Evolutionary conservation across 176 grass and related monocot species (phyloP), one percentile per base, ranked within the genome.

Genomic region (Hsuehochloa calcarea): DNA sequence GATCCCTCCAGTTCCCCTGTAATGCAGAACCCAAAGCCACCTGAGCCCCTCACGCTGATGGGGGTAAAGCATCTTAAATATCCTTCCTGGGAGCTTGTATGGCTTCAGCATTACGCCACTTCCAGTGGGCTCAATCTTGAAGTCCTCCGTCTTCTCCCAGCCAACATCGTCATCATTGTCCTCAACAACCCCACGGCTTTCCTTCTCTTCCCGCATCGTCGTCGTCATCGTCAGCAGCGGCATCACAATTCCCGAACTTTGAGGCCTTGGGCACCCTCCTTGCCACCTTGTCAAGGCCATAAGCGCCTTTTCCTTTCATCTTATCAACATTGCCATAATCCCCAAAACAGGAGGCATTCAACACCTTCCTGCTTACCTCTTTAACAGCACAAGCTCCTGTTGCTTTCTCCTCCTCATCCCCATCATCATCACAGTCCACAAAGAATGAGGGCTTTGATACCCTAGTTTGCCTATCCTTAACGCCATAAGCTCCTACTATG

Each of bases 1-100:
- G 74, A 98, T 92, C 5, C 96, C 96, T 75, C 96, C 96, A 0
- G 88, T 90, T 40, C 68, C 72, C n/a, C 68, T 92, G 77, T 93
- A 92, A 71, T 98, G 89, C 59, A 93, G 84, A 16, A 80, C 68
- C 96, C 96, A 98, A 65, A 95, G 87, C 93, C 93, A 98, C 19
- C 69, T 77, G 80, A 98, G 87, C 23, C 96, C 96, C 25, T 93
- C 91, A 38, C 78, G 85, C 72, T 98, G 96, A 47, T 98, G 89
- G 31, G 68, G 50, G 64, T 92, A 98, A 70, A 98, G 84, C 74
- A 88, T 98, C 16, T 84, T 72, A 15, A 89, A 85, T 87, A 98
- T 77, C 38, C 25, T 81, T 78, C 82, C 71, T 0, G 72, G 68
- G 35, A 98, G 86, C 77, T 79, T 90, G 83, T 92, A 95, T 0